Evolutionary conservation across 176 grass and related monocot species (phyloP).

Genomic region (Olyra latifolia): DNA sequence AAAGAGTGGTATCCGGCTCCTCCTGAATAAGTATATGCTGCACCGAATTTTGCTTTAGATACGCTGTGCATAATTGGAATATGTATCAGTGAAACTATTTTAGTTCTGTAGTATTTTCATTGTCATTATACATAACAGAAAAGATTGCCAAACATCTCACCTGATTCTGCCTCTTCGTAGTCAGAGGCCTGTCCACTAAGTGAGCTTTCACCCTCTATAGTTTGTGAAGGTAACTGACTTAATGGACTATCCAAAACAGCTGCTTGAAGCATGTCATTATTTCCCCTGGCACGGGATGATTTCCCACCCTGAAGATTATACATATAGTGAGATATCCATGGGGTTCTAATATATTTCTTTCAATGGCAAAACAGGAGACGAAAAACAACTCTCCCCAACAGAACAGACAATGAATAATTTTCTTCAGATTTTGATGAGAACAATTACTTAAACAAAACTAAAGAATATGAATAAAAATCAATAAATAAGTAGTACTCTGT

Average conservation of each 20-base stretch:
- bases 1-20: slow-evolving; percentile 83
- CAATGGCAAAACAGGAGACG: not conserved
- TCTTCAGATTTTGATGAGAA: not conserved
- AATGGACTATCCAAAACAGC: slow-evolving; percentile 58
- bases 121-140: slow-evolving; percentile 38
- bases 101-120: slow-evolving; percentile 33
- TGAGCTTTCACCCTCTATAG: slow-evolving; percentile 73
- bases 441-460: not conserved
- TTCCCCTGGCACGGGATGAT: slow-evolving; percentile 55
- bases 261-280: slow-evolving; percentile 49
- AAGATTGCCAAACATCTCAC: slow-evolving; percentile 33
- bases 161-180: slow-evolving; percentile 93
- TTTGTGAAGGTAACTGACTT: slow-evolving; percentile 67
- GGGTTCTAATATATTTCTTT: not conserved
- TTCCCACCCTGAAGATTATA: slow-evolving; percentile 60
- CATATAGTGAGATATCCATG: not conserved
- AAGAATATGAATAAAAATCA: slow-evolving; percentile 5
- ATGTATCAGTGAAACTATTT: slow-evolving; percentile 91
- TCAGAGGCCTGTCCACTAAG: slow-evolving; percentile 80
- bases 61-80: slow-evolving; percentile 92
- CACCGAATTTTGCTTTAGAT: slow-evolving; percentile 94
- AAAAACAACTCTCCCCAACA: not conserved
- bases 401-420: not conserved
- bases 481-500: not conserved
- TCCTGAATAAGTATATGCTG: slow-evolving; percentile 75